Conservation (phyloP, 345 rosid species). For the Alliaria petiolata region DNA sequence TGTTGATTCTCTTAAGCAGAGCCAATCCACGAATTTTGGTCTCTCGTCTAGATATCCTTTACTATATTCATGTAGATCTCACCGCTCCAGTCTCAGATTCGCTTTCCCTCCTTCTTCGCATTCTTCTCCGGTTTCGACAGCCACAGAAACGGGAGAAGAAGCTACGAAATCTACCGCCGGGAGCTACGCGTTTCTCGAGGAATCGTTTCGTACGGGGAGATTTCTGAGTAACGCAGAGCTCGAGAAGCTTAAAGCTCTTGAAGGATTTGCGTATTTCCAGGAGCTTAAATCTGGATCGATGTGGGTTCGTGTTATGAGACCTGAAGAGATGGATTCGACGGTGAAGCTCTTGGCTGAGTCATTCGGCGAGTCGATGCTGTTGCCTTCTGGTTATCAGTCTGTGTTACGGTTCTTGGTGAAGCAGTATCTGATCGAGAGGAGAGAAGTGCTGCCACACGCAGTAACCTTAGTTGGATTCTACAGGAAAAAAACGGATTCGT, state of each 20-base stretch:
- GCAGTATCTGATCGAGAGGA: slow-evolving; percentile 79
- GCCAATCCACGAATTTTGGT: slow-evolving; percentile 17
- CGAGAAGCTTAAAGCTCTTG: slow-evolving; percentile 57
- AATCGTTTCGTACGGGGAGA: slow-evolving; percentile 47
- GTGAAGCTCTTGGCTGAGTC: slow-evolving; percentile 72
- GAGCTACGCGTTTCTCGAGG: slow-evolving; percentile 51
- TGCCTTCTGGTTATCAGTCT: slow-evolving; percentile 57
- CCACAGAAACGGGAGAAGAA: slow-evolving; percentile 29
- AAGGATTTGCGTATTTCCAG: slow-evolving; percentile 52
- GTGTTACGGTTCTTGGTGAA: slow-evolving; percentile 72
- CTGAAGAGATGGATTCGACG: slow-evolving; percentile 66
- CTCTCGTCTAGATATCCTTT: slow-evolving; percentile 26
- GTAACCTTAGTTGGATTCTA: slow-evolving; percentile 74
- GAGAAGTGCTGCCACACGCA: slow-evolving; percentile 68
- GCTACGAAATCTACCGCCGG: slow-evolving; percentile 21
- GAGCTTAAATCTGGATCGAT: slow-evolving; percentile 59
- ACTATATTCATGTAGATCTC: slow-evolving; percentile 29
- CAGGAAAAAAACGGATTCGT: slow-evolving; percentile 27
- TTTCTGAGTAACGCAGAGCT: slow-evolving; percentile 72
- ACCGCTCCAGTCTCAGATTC: slow-evolving; percentile 36
- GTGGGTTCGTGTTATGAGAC: slow-evolving; percentile 70
- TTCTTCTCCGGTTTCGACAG: slow-evolving; percentile 40
- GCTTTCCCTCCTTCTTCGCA: slow-evolving; percentile 34
- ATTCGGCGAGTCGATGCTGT: slow-evolving; percentile 77
- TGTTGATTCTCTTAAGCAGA: slow-evolving; percentile 36